phyloP scores from a whole-genome alignment of 2,329 filamentous ascomycete species.

The Cadophora sp. region DNA sequence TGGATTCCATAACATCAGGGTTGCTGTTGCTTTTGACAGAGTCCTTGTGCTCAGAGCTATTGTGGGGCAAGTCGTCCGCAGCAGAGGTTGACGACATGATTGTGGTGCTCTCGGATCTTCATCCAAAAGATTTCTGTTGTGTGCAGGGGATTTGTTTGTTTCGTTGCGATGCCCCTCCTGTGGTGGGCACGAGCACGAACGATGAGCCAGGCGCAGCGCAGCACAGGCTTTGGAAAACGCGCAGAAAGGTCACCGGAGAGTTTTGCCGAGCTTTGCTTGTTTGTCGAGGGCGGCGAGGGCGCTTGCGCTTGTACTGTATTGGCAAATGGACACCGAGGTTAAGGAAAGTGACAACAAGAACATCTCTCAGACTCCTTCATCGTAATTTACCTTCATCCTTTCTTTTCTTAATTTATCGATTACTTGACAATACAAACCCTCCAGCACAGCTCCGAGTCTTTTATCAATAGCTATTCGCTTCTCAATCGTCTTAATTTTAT shows the following conservation, averaged over 20 bases:
- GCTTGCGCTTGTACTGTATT: neutral
- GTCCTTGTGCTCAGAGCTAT: conserved; percentile 25
- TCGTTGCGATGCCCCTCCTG: conserved; percentile 10
- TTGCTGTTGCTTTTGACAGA: conserved; percentile 24
- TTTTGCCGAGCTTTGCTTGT: neutral
- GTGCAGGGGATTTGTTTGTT: conserved; percentile 6
- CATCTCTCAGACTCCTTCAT: neutral
- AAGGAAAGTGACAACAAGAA: neutral
- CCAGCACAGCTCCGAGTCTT: neutral
- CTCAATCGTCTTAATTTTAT: neutral
- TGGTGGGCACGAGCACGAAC: neutral
- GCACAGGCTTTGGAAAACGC: neutral
- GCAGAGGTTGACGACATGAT: conserved; percentile 36
- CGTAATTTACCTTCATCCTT: neutral
- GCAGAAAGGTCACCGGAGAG: conserved; percentile 10
- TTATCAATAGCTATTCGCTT: neutral
- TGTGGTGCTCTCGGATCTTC: conserved; percentile 25
- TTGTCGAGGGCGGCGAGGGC: neutral
- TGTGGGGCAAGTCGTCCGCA: conserved; percentile 28
- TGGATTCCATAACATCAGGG: conserved; percentile 36
- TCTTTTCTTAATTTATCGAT: neutral
- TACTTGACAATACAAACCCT: neutral
- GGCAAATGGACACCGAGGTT: neutral
- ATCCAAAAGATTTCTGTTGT: conserved; percentile 24
- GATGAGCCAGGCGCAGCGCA: neutral